phyloP scores from a whole-genome alignment of 257 asterid genomes.

The Rehmannia glutinosa region DNA sequence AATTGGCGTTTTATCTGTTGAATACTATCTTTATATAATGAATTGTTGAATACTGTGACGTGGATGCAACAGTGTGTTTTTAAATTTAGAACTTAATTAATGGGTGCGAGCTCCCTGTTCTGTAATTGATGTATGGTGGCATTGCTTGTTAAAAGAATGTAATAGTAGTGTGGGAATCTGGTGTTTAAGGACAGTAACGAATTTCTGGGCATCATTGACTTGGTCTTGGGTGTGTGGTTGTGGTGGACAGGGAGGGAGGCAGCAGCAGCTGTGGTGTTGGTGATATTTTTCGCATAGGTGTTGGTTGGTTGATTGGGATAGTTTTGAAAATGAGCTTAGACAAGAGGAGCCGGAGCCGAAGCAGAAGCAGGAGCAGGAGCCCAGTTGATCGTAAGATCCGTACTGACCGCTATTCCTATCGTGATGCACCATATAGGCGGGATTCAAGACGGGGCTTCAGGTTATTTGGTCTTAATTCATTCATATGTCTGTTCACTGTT shows the following conservation, averaged over 20 bases:
- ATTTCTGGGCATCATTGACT: conserved; percentile 58
- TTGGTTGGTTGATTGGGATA: conserved; percentile 45
- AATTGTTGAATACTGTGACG: neutral
- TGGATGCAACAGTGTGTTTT: neutral
- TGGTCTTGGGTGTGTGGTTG: conserved; percentile 88
- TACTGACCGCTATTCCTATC: conserved; percentile 74
- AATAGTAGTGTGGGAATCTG: conserved; percentile 40
- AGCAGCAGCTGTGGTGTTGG: conserved; percentile 65
- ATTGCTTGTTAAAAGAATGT: conserved; percentile 25
- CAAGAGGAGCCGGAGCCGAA: conserved; percentile 59
- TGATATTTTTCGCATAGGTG: conserved; percentile 44
- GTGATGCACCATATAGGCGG: conserved; percentile 92
- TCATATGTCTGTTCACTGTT: conserved; percentile 33
- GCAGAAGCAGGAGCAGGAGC: conserved; percentile 91
- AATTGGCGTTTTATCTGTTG: neutral
- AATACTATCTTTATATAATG: neutral
- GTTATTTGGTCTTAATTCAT: conserved; percentile 59
- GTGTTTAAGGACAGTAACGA: conserved; percentile 47
- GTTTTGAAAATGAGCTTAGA: conserved; percentile 66
- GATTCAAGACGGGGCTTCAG: conserved; percentile 89
- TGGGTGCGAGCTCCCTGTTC: conserved; percentile 21
- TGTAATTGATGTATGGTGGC: conserved; percentile 33
- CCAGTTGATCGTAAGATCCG: conserved; percentile 94
- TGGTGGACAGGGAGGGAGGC: conserved; percentile 99
- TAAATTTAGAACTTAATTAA: conserved; percentile 1